Evolutionary conservation across 179 eudicot genomes (phyloP), one percentile per base, ranked within the genome.

Genomic region (Silene noctiflora): DNA sequence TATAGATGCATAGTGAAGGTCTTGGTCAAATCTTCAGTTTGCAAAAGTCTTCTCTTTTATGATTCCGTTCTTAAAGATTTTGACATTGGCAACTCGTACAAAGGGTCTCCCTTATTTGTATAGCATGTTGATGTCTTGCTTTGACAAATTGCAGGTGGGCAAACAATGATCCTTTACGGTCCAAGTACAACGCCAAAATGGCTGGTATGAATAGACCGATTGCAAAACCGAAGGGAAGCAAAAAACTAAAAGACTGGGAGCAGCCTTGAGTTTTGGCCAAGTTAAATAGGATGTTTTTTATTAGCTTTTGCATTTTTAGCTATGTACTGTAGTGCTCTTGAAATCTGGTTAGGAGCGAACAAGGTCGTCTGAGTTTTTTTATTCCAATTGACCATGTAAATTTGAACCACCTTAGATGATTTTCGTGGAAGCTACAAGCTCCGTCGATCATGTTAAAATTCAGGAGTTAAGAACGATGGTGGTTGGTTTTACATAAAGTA

Each of bases 101-200:
- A 16, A 51, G 58, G n/a, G n/a, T n/a, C n/a, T n/a, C n/a, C n/a
- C n/a, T 51, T 51, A 51, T 13, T 51, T 51, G 46, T 51, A 4
- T 51, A 51, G 59, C 19, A 17, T 53, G 59, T 39, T 81, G 69
- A 78, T 73, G 19, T 67, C 19, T 0, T 27, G n/a, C 19, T 29
- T 79, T 56, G 74, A 9, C 20, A 42, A 66, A 55, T 63, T 87
- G 81, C 89, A 94, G 97, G 73, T 94, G 98, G 98, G 87, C 96
- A 7, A 87, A 80, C 84, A 91, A 91, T 78, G 97, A 94, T 84
- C 83, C 89, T 76, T 88, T 89, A 46, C 86, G 96, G 58, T 86
- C 91, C 24, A 94, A 90, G 80, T 94, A 94, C 88, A 87, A 92
- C 74, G 87, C 89, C 16, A 94, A 94, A 83, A 94, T 94, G 98